Conservation (phyloP, 2,329 filamentous ascomycete genomes). For the Alternaria sp. region DNA sequence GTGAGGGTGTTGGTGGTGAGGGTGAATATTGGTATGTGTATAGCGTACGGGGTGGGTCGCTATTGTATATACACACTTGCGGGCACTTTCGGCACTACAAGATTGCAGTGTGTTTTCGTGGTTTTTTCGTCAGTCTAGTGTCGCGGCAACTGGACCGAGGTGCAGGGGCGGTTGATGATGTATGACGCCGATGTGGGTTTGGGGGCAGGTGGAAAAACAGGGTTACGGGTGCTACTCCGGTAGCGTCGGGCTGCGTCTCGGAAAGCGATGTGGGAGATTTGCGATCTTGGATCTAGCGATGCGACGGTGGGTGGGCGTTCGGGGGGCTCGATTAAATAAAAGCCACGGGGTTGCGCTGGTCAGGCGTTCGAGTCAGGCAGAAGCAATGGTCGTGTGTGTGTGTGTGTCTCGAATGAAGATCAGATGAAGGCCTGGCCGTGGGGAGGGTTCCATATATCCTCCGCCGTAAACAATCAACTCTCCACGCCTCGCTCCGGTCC, state of each 20-base stretch:
- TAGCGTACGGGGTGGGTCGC: slow-evolving; percentile 34
- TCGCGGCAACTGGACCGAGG: slow-evolving; percentile 39
- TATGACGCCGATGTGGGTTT: slow-evolving; percentile 32
- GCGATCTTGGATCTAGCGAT: slow-evolving; percentile 11
- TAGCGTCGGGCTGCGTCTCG: slow-evolving; percentile 19
- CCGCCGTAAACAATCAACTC: slow-evolving; percentile 22
- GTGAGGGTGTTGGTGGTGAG: slow-evolving; percentile 14
- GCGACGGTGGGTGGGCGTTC: slow-evolving; percentile 11
- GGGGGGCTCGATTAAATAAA: slow-evolving; percentile 17
- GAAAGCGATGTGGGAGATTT: slow-evolving; percentile 6
- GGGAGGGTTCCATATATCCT: slow-evolving; percentile 43
- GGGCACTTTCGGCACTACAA: slow-evolving; percentile 31
- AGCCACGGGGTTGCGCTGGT: slow-evolving; percentile 15
- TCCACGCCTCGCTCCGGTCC: slow-evolving; percentile 30
- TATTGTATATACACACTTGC: slow-evolving; percentile 34
- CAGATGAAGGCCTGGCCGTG: slow-evolving; percentile 38
- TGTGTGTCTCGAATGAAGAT: slow-evolving; percentile 40
- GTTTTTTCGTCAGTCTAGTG: slow-evolving; percentile 23
- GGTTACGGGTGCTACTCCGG: slow-evolving; percentile 23
- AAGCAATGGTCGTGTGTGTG: slow-evolving; percentile 35
- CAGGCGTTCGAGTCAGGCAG: slow-evolving; percentile 47
- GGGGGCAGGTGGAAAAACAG: slow-evolving; percentile 15
- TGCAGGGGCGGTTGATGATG: slow-evolving; percentile 30
- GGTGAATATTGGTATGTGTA: not conserved
- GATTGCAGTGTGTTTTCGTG: slow-evolving; percentile 13